Base-by-base conservation (phyloP, 345 rosid genomes). In the Dipteronia dyeriana region DNA sequence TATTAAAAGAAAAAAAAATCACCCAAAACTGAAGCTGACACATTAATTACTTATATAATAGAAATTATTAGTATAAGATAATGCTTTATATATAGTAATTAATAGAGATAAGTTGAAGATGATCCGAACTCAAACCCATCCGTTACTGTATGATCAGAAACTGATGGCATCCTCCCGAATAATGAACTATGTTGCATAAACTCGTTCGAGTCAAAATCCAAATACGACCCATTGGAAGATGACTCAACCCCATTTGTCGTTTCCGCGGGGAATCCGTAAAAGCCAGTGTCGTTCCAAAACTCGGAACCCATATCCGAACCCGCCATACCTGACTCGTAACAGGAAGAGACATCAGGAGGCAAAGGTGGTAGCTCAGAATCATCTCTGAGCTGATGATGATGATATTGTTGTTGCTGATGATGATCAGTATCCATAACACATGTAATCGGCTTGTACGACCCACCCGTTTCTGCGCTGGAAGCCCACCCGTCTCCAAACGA, bases 321-420 rank as follows among this genome's bases (percentile, higher is more conserved):
- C 63, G 53, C 26, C 68, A 74, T 57, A 67, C 77, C 85, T 67
- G 89, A 76, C 73, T 84, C 89, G 69, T 76, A 86, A 66, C 71
- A 82, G 2, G 90, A 84, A 61, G 81, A 72, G 39, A 78, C 82
- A 71, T 91, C 92, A 17, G 97, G 98, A 38, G 98, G 98, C 78
- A 94, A 83, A 23, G 98, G 98, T 43, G 98, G 97, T 39, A 94
- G 95, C 79, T 90, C 95, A 53, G 81, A 83, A 38, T 79, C 84
- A 70, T 87, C 83, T 22, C 57, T 56, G 65, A 81, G 68, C 60
- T 78, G 25, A 39, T 66, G 16, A 38, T 62, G 76, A 14, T 45
- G 49, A 41, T 41, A 41, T 41, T 41, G 45, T 41, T 41, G 45
- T 41, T 41, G 45, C 8, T 49, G 54, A 17, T 78, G 89, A 76